phyloP scores from a whole-genome alignment of 2,329 filamentous ascomycete genomes.

The Sporothrix variecibatus region DNA sequence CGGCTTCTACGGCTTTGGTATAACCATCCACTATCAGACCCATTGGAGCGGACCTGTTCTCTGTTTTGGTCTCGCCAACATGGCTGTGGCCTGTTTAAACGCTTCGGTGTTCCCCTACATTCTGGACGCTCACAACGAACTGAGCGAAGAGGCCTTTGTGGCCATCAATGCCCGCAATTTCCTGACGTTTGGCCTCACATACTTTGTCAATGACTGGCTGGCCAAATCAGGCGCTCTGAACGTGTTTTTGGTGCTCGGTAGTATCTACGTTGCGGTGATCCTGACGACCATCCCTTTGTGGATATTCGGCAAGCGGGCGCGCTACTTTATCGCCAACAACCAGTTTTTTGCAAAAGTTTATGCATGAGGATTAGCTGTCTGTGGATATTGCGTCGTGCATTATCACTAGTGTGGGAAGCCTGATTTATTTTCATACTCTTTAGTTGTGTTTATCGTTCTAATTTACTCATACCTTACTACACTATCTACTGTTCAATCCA shows the following conservation, averaged over 20 bases:
- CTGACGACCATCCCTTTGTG: slow-evolving; percentile 51
- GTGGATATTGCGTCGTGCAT: no score
- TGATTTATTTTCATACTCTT: no score
- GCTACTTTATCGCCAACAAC: slow-evolving; percentile 47
- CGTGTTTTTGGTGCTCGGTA: slow-evolving; percentile 44
- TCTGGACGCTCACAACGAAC: slow-evolving; percentile 49
- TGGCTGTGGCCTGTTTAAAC: slow-evolving; percentile 49
- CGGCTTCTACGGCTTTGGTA: slow-evolving; percentile 52
- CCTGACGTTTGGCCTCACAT: slow-evolving; percentile 50
- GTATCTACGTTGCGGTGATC: slow-evolving; percentile 47
- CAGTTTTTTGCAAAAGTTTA: slow-evolving; percentile 38
- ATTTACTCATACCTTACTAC: no score
- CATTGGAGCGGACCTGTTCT: slow-evolving; percentile 52
- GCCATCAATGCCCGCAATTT: slow-evolving; percentile 53
- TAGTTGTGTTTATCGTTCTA: no score
- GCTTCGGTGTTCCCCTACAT: slow-evolving; percentile 55
- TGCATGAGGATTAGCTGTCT: slow-evolving; percentile 34
- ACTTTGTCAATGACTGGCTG: slow-evolving; percentile 46
- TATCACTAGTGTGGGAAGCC: no score
- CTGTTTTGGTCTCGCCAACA: slow-evolving; percentile 52
- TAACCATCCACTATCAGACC: slow-evolving; percentile 47
- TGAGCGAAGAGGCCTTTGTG: slow-evolving; percentile 50
- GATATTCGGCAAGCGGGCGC: slow-evolving; percentile 50
- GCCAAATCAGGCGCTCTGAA: slow-evolving; percentile 40
- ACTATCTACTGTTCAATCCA: no score